These are phyloP conservation scores for Fonsecaea multimorphosa DNA, from an alignment of 2,329 filamentous ascomycete species.

Conservation along the genomic window DNA sequence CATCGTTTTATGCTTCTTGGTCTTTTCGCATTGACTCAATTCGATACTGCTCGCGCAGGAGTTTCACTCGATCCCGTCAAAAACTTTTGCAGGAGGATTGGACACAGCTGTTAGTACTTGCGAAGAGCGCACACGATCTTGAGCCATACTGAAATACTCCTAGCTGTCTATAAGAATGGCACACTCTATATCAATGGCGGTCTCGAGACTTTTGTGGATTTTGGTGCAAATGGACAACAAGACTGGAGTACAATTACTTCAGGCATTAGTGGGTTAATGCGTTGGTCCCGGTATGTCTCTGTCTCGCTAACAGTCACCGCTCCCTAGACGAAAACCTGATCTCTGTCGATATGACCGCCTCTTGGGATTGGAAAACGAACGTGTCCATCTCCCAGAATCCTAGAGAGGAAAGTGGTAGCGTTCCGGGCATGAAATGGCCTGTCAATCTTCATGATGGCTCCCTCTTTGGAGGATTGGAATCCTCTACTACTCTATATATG, in stretches of 20 bases:
- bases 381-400: slow-evolving; percentile 23
- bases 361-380: slow-evolving; percentile 30
- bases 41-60: slow-evolving; percentile 20
- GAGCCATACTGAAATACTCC: not conserved
- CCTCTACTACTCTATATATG: slow-evolving; percentile 42
- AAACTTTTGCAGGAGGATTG: slow-evolving; percentile 41
- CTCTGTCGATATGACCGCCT: slow-evolving; percentile 39
- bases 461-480: slow-evolving; percentile 40
- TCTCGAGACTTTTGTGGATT: slow-evolving; percentile 40
- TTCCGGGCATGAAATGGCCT: slow-evolving; percentile 43
- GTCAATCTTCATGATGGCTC: slow-evolving; percentile 40
- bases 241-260: slow-evolving; percentile 33
- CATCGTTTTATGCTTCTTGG: slow-evolving; percentile 14
- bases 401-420: slow-evolving; percentile 14
- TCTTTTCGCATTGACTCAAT: slow-evolving; percentile 19
- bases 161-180: slow-evolving; percentile 43
- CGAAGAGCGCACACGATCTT: not conserved
- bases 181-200: slow-evolving; percentile 44
- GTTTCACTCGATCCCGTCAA: slow-evolving; percentile 40
- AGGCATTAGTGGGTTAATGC: slow-evolving; percentile 41
- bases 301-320: not conserved
- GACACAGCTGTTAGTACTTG: slow-evolving; percentile 41
- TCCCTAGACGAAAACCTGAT: slow-evolving; percentile 41
- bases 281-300: not conserved
- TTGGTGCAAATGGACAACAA: slow-evolving; percentile 33